These are phyloP conservation scores for Lactarius sanguifluus DNA, from an alignment of 768 basidiomycete genomes.

Conservation along the genomic window DNA sequence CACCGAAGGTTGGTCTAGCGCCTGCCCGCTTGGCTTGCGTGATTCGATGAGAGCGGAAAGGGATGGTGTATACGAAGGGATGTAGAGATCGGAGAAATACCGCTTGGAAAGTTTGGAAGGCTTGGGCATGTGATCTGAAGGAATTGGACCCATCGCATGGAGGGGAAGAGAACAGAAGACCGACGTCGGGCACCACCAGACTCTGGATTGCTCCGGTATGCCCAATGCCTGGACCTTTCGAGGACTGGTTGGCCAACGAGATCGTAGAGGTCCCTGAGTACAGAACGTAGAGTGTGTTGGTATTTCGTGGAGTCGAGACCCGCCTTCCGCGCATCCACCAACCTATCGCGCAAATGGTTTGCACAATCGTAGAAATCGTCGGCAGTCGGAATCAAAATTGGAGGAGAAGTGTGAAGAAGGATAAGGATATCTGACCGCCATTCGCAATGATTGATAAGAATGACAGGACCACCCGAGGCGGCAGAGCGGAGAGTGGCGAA, in stretches of 20 bases:
- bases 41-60: constrained; percentile 16
- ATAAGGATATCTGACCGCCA: background rate
- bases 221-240: background rate
- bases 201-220: background rate
- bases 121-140: background rate
- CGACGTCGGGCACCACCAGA: background rate
- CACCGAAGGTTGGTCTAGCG: background rate
- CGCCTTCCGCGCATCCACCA: background rate
- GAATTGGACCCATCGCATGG: constrained; percentile 19
- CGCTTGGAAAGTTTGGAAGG: too few species aligned
- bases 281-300: background rate
- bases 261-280: background rate
- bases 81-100: constrained; percentile 9
- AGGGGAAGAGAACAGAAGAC: constrained; percentile 18
- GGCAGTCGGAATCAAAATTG: background rate
- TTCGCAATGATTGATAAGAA: too few species aligned
- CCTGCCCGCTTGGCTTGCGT: background rate
- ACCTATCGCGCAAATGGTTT: background rate
- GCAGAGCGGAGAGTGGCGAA: constrained; percentile 5
- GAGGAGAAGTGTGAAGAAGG: background rate
- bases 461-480: background rate
- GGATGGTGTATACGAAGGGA: constrained; percentile 24
- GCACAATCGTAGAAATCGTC: background rate
- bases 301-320: background rate
- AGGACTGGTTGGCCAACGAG: background rate